Conservation (phyloP, 2,329 filamentous ascomycete genomes). For the Talaromyces rugulosus region DNA sequence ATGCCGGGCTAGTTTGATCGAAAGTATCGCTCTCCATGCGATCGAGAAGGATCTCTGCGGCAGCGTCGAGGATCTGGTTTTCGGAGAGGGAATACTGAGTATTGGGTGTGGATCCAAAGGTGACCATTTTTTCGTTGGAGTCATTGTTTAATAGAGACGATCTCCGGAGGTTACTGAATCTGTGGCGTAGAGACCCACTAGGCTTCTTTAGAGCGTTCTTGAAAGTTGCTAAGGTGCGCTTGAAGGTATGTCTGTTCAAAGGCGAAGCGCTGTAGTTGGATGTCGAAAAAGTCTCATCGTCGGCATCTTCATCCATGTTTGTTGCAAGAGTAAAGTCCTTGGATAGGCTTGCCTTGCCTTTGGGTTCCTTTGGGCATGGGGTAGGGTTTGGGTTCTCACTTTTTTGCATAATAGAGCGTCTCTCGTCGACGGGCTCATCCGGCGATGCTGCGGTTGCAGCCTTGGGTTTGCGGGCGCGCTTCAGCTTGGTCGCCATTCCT, state of each 20-base stretch:
- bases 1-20: background rate
- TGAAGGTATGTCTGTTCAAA: slow-evolving; percentile 1
- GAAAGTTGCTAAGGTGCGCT: background rate
- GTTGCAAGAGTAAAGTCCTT: background rate
- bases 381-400: slow-evolving; percentile 7
- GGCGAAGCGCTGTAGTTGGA: background rate
- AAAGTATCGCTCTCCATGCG: background rate
- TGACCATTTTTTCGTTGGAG: background rate
- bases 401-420: background rate
- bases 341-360: background rate
- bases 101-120: background rate
- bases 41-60: slow-evolving; percentile 1
- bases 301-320: background rate
- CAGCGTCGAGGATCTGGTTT: slow-evolving; percentile 6
- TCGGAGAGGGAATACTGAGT: slow-evolving; percentile 6
- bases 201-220: slow-evolving; percentile 1
- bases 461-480: slow-evolving; percentile 23
- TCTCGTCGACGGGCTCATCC: slow-evolving; percentile 1
- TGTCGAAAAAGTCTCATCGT: background rate
- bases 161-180: background rate
- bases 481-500: slow-evolving; percentile 19
- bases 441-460: slow-evolving; percentile 13
- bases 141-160: background rate
- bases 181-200: background rate
- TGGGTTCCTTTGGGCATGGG: background rate